These are phyloP conservation scores for Backusella morwellensis DNA, from an alignment of 192 early-diverging fungal genomes.

Conservation along the genomic window DNA sequence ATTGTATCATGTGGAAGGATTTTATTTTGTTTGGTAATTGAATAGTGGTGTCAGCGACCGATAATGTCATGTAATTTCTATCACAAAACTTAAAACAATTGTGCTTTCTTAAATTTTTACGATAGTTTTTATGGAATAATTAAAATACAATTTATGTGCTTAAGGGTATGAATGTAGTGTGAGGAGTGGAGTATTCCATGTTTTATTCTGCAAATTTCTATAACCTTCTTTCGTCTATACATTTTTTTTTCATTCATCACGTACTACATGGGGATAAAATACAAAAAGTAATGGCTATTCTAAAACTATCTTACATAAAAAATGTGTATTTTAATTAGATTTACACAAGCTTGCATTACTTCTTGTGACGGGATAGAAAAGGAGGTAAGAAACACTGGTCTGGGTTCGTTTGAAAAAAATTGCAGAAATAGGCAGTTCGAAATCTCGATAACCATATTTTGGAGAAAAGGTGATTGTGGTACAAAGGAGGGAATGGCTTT, in stretches of 20 bases:
- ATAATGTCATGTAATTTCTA: background rate
- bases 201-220: background rate
- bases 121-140: background rate
- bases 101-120: background rate
- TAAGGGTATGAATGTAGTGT: background rate
- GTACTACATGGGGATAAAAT: background rate
- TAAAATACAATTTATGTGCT: background rate
- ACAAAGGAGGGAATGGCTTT: background rate
- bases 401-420: background rate
- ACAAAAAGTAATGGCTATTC: background rate
- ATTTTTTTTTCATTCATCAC: background rate
- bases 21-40: background rate
- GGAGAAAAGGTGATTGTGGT: background rate
- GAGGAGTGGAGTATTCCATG: background rate
- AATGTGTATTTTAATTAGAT: constrained; percentile 6
- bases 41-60: background rate
- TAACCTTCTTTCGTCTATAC: background rate
- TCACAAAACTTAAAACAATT: background rate
- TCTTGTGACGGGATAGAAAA: background rate
- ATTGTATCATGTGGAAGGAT: background rate
- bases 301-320: constrained; percentile 4
- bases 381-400: background rate
- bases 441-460: background rate
- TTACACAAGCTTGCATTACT: constrained; percentile 7
- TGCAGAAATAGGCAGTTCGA: background rate